Evolutionary conservation across 331 rosid genomes (phyloP), one percentile per base, ranked within the genome.

Genomic region (Phaseolus coccineus): DNA sequence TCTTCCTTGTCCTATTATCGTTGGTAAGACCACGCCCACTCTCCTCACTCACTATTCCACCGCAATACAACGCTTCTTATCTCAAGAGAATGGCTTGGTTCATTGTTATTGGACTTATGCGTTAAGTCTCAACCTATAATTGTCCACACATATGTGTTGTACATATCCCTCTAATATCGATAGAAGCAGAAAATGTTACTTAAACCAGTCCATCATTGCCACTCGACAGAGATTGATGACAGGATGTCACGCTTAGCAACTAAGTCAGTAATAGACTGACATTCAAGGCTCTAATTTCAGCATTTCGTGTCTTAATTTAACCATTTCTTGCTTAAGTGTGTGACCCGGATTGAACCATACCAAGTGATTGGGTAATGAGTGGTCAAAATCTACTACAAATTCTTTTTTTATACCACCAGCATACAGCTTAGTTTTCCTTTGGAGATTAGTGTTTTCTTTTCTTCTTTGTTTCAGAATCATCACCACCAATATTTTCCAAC

Each of bases 1-100:
- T 53, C 51, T 42, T 42, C 25, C 39, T 76, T 50, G 87, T 80
- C 85, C 75, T 50, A 47, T 82, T 75, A 82, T 62, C 69, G 40
- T 75, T n/a, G 39, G 48, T 30, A 71, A 74, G 8, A 14, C 52
- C 62, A 51, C 62, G 35, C 35, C 66, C 74, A 37, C 30, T 6
- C 61, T 30, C 58, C 47, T 6, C 62, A 48, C 72, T 47, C 58
- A 44, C 33, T 44, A 24, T 74, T 67, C 77, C 81, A 53, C 73
- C 79, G n/a, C 73, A 63, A 50, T 39, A 24, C 75, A 63, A n/a
- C 46, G 30, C 13, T 50, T 72, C 81, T 66, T 77, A 79, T 72
- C 80, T 74, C 61, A 46, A 59, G 8, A 76, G 61, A 69, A 66
- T 80, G 64, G 64, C 67, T 73, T 52, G 76, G 37, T 76, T 77